Conservation (phyloP, 768 basidiomycete genomes). For the Rubroboletus pulcherrimus region DNA sequence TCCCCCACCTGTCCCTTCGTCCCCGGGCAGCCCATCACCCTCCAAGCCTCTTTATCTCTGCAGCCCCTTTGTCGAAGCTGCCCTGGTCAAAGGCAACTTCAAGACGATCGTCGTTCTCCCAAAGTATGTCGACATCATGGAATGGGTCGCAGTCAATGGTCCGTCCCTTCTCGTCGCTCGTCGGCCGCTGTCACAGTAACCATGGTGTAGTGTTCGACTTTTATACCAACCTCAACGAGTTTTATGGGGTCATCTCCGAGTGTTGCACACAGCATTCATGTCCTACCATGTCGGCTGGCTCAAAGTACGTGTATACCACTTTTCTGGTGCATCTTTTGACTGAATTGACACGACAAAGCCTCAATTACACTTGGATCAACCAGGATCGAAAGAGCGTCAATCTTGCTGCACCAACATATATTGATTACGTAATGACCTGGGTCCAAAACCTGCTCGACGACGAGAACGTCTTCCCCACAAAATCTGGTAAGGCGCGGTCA, state of each 20-base stretch:
- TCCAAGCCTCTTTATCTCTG: constrained; percentile 82
- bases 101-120: constrained; percentile 97
- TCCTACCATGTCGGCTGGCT: constrained; percentile 88
- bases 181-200: background rate
- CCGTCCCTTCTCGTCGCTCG: constrained; percentile 28
- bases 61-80: constrained; percentile 92
- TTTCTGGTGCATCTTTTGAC: background rate
- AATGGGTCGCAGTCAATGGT: constrained; percentile 97
- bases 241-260: constrained; percentile 92
- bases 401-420: constrained; percentile 91
- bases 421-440: constrained; percentile 98
- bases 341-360: constrained; percentile 37
- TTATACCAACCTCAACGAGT: constrained; percentile 95
- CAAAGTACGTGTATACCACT: constrained; percentile 51
- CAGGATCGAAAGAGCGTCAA: constrained; percentile 84
- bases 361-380: constrained; percentile 95
- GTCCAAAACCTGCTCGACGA: constrained; percentile 93
- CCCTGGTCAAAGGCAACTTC: constrained; percentile 96
- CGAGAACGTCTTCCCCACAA: constrained; percentile 92
- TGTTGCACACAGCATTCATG: constrained; percentile 88
- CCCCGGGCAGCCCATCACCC: constrained; percentile 28
- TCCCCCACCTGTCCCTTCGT: constrained; percentile 39
- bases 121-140: constrained; percentile 93
- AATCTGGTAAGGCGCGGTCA: constrained; percentile 61
- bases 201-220: constrained; percentile 81